Evolutionary conservation across 352 stramenopile genomes (phyloP).

Genomic region (Phytophthora megakarya): DNA sequence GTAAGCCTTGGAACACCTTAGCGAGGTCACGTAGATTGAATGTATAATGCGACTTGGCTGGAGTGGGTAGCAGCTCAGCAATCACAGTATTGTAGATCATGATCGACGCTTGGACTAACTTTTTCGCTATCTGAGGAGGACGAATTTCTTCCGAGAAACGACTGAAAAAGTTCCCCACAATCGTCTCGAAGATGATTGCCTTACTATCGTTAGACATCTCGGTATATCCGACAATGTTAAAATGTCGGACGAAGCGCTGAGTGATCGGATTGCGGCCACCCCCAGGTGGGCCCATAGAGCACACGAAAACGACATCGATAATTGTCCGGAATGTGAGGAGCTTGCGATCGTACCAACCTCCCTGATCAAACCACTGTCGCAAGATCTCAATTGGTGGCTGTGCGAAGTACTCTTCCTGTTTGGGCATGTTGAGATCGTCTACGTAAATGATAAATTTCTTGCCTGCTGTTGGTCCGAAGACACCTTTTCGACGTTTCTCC

Average conservation of each 20-base stretch:
- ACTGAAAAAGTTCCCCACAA: constrained; percentile 72
- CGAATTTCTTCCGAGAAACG: constrained; percentile 78
- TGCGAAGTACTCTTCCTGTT: constrained; percentile 93
- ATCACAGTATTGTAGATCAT: constrained; percentile 88
- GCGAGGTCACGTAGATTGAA: constrained; percentile 90
- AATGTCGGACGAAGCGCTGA: constrained; percentile 77
- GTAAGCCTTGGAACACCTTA: constrained; percentile 86
- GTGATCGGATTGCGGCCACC: constrained; percentile 84
- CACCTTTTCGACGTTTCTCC: constrained; percentile 93
- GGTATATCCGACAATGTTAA: constrained; percentile 88
- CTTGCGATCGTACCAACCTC: constrained; percentile 95
- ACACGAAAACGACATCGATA: constrained; percentile 89
- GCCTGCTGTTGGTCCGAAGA: constrained; percentile 91
- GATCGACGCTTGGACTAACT: constrained; percentile 76
- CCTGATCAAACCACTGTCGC: constrained; percentile 94
- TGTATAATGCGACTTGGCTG: constrained; percentile 87
- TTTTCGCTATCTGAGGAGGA: constrained; percentile 48
- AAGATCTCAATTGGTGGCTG: constrained; percentile 96
- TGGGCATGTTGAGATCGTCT: constrained; percentile 96
- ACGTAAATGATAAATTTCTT: constrained; percentile 94
- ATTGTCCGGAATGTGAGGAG: constrained; percentile 90
- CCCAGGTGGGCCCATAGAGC: constrained; percentile 82
- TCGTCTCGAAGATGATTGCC: constrained; percentile 83
- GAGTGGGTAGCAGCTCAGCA: constrained; percentile 77
- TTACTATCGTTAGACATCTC: constrained; percentile 87